phyloP scores from a whole-genome alignment of 768 basidiomycete species.

The Cystobasidium onofrii region DNA sequence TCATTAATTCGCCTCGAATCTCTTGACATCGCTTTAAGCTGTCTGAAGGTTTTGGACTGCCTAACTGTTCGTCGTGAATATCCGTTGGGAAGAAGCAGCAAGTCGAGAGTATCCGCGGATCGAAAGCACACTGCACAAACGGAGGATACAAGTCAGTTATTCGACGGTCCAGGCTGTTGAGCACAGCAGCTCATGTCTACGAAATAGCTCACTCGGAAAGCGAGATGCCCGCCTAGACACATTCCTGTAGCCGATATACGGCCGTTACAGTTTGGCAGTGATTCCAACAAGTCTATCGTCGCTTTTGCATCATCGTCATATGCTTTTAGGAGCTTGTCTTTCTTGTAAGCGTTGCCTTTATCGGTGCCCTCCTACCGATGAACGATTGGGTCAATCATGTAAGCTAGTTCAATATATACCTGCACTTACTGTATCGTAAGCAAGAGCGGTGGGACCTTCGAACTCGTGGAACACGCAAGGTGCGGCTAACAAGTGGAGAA shows the following conservation, averaged over 20 bases:
- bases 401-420: background rate
- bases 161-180: too few species aligned
- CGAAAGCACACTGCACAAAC: constrained; percentile 7
- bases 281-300: constrained; percentile 2
- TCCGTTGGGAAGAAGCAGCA: constrained; percentile 32
- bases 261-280: constrained; percentile 16
- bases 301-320: constrained; percentile 28
- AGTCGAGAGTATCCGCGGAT: constrained; percentile 11
- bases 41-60: constrained; percentile 16
- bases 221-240: constrained; percentile 29
- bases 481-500: background rate
- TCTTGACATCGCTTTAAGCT: constrained; percentile 12
- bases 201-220: constrained; percentile 7
- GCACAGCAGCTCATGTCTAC: background rate
- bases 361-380: constrained; percentile 22
- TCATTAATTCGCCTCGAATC: constrained; percentile 23
- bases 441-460: background rate
- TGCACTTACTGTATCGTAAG: background rate
- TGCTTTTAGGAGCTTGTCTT: constrained; percentile 18
- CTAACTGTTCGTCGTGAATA: constrained; percentile 16
- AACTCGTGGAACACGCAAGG: constrained; percentile 30
- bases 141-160: background rate
- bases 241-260: constrained; percentile 24
- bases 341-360: constrained; percentile 28
- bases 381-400: background rate